Conservation (phyloP, 208 protist genomes). For the Trypanosoma avium region DNA sequence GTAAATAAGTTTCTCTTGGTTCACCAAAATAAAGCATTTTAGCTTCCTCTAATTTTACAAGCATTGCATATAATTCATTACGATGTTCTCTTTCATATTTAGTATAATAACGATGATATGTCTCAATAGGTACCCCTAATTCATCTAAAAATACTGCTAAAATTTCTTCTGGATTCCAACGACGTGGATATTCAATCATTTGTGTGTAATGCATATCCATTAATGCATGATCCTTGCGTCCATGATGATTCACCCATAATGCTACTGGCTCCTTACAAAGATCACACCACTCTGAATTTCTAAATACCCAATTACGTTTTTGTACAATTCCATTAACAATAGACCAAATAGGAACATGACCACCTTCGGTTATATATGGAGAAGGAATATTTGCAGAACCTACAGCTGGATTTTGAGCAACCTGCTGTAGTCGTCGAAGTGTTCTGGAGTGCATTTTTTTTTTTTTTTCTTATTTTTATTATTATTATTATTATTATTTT, state of each 20-base stretch:
- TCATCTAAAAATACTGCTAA: conserved; percentile 50
- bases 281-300: conserved; percentile 87
- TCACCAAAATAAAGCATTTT: conserved; percentile 89
- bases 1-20: conserved; percentile 69
- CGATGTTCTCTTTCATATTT: conserved; percentile 54
- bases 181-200: conserved; percentile 69
- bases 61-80: conserved; percentile 80
- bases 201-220: conserved; percentile 88
- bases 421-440: conserved; percentile 22
- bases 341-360: conserved; percentile 85
- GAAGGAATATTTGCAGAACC: conserved; percentile 34
- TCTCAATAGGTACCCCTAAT: conserved; percentile 52
- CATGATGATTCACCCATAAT: conserved; percentile 86
- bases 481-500: no score
- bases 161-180: conserved; percentile 80
- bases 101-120: conserved; percentile 56
- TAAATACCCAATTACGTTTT: conserved; percentile 85
- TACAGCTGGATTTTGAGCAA: conserved; percentile 25
- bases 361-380: conserved; percentile 78
- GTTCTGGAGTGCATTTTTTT: conserved; percentile 25
- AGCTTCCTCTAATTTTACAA: conserved; percentile 64
- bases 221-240: conserved; percentile 88
- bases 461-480: no score
- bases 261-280: conserved; percentile 88
- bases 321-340: conserved; percentile 79